Evolutionary conservation across 2,329 filamentous ascomycete genomes (phyloP).

Genomic region (Ascochyta fabae): DNA sequence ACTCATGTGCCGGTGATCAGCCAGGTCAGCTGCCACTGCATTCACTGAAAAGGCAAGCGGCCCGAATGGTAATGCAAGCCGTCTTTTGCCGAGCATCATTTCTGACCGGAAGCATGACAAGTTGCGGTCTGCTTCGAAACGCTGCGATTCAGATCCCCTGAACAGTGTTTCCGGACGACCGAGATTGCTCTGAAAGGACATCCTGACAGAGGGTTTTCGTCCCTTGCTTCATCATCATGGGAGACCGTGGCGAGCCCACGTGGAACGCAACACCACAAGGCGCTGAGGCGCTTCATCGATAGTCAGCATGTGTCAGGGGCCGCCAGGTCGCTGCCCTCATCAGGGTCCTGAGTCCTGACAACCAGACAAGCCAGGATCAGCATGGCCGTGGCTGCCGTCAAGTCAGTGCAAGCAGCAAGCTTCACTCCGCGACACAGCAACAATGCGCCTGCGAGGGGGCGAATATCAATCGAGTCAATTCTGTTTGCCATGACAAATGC

Average conservation of each 20-base stretch:
- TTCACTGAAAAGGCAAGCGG: slow-evolving; percentile 24
- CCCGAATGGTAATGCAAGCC: slow-evolving; percentile 25
- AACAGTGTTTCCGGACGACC: slow-evolving; percentile 22
- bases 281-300: slow-evolving; percentile 17
- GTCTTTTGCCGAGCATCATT: slow-evolving; percentile 26
- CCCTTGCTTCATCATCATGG: slow-evolving; percentile 19
- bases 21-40: slow-evolving; percentile 27
- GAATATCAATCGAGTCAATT: slow-evolving; percentile 2
- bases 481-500: slow-evolving; percentile 9
- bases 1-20: slow-evolving; percentile 15
- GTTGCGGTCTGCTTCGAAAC: slow-evolving; percentile 28
- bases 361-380: slow-evolving; percentile 20
- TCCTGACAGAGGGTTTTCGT: slow-evolving; percentile 1
- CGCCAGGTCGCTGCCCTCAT: slow-evolving; percentile 1
- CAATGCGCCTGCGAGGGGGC: slow-evolving; percentile 9
- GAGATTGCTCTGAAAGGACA: slow-evolving; percentile 14
- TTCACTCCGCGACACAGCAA: slow-evolving; percentile 23
- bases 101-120: slow-evolving; percentile 27
- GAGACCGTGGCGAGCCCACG: slow-evolving; percentile 23
- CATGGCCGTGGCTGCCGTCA: slow-evolving; percentile 19
- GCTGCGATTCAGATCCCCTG: slow-evolving; percentile 19
- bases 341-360: not conserved
- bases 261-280: slow-evolving; percentile 22
- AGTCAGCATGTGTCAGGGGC: slow-evolving; percentile 10
- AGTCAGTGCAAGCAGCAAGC: slow-evolving; percentile 32